Evolutionary conservation across 805 yeast species (phyloP).

Genomic region (Pichia exigua): DNA sequence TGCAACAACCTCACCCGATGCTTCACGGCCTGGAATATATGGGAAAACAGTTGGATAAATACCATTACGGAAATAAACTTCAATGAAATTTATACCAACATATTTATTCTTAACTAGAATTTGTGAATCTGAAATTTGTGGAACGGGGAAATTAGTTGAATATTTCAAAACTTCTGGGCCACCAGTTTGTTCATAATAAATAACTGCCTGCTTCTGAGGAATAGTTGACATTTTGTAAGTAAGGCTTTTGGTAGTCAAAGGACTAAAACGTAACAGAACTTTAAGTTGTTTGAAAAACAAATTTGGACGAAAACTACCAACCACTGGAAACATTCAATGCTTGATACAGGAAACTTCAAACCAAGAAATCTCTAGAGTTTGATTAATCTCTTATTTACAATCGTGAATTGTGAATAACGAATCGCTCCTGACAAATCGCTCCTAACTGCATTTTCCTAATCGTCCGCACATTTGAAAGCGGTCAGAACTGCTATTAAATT

Average conservation of each 20-base stretch:
- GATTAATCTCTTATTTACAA: too few relatives aligned
- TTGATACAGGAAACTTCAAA: not conserved
- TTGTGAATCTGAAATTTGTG: slow-evolving; percentile 47
- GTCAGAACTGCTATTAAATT: not conserved
- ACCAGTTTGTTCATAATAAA: slow-evolving; percentile 46
- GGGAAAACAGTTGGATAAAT: slow-evolving; percentile 60
- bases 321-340: not conserved
- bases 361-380: not conserved
- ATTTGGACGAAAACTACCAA: not conserved
- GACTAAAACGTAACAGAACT: not conserved
- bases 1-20: slow-evolving; percentile 60
- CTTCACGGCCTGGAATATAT: slow-evolving; percentile 59
- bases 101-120: slow-evolving; percentile 65
- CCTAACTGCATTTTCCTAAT: not conserved
- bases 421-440: too few relatives aligned
- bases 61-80: slow-evolving; percentile 75
- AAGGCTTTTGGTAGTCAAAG: slow-evolving; percentile 1
- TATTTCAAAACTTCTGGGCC: slow-evolving; percentile 54
- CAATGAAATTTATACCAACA: slow-evolving; percentile 79
- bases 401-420: too few relatives aligned
- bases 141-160: slow-evolving; percentile 46
- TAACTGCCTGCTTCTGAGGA: slow-evolving; percentile 51
- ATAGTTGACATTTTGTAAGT: slow-evolving; percentile 17
- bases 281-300: not conserved
- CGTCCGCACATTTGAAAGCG: not conserved